These are phyloP conservation scores for Globisporangium parvum DNA, from an alignment of 352 stramenopile genomes.

Conservation along the genomic window DNA sequence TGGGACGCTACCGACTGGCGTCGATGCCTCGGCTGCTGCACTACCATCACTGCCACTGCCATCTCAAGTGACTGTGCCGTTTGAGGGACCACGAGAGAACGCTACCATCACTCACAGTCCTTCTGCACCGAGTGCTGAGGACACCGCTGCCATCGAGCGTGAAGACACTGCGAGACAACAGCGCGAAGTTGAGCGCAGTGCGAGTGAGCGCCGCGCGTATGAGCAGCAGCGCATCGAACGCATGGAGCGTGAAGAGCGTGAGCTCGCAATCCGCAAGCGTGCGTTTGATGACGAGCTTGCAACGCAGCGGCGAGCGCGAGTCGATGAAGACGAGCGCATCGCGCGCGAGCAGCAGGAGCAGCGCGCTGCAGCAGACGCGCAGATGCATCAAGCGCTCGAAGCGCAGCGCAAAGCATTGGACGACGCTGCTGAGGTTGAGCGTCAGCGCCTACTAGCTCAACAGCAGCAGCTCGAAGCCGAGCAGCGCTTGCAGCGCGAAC, in stretches of 20 bases:
- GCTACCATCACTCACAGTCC: not conserved
- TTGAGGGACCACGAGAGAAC: not conserved
- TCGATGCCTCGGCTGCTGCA: not conserved
- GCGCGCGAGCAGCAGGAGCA: slow-evolving; percentile 20
- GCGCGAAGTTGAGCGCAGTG: slow-evolving; percentile 24
- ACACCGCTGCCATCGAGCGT: no score
- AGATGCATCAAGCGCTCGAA: slow-evolving; percentile 25
- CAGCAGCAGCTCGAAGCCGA: slow-evolving; percentile 1
- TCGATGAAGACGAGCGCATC: slow-evolving; percentile 32
- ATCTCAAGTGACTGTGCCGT: not conserved
- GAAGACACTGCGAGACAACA: slow-evolving; percentile 4
- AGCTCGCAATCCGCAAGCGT: slow-evolving; percentile 26
- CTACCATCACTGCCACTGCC: not conserved
- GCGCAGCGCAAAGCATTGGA: slow-evolving; percentile 28
- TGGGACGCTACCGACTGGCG: not conserved
- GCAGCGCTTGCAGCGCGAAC: slow-evolving; percentile 19
- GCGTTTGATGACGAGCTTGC: slow-evolving; percentile 43
- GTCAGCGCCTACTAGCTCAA: slow-evolving; percentile 13
- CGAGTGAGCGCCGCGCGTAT: slow-evolving; percentile 45
- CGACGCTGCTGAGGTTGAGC: slow-evolving; percentile 23
- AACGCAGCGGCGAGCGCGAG: slow-evolving; percentile 22
- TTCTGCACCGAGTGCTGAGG: not conserved
- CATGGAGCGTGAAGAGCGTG: slow-evolving; percentile 31
- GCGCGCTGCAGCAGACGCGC: slow-evolving; percentile 26
- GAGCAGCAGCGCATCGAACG: slow-evolving; percentile 31